Base-by-base conservation (phyloP, 768 basidiomycete species). In the Leccinum imitatum region DNA sequence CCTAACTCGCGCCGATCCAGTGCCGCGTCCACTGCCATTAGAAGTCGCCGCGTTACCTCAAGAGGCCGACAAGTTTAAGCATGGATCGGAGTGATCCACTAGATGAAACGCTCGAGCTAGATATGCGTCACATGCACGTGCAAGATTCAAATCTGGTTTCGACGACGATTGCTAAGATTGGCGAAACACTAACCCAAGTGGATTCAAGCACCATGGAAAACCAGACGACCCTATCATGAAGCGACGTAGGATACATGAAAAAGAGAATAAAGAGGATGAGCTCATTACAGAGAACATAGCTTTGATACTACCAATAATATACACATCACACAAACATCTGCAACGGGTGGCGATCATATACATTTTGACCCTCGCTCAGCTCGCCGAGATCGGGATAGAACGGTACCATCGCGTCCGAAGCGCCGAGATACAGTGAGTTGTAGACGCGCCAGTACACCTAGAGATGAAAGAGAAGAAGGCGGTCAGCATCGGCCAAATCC, bases 351-450 rank as follows among this genome's bases (percentile, higher is more conserved):
- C 91, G 85, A 70, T 91, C 91, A 76, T 91, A 95, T 23, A 87
- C 83, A 71, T 95, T 95, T 75, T 91, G 87, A 47, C 93, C 89
- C 77, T 98, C 95, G 61, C 88, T 93, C 56, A 96, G 79, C 69
- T 96, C 94, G 3, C 90, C 82, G 21, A 98, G 79, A 69, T 95
- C 92, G 25, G 96, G 93, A 72, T 94, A 96, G 79, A 95, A 97
- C 0, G 95, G 94, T 7, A 98, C 95, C 76, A 98, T 80, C 4
- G 96, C 87, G 69, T 98, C 95, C 47, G 85, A 73, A 1, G 95
- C 90, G 30, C 95, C 95, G 31, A 98, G 84, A 71, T 98, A 98
- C 50, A 97, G 76, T 31, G 94, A 87, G 75, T 97, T 98, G 79
- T 98, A 98, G 61, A 96, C 79, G 41, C 94, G 85, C 96, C 96